Evolutionary conservation across 768 basidiomycete genomes (phyloP).

Genomic region (Tulasnella sp.): DNA sequence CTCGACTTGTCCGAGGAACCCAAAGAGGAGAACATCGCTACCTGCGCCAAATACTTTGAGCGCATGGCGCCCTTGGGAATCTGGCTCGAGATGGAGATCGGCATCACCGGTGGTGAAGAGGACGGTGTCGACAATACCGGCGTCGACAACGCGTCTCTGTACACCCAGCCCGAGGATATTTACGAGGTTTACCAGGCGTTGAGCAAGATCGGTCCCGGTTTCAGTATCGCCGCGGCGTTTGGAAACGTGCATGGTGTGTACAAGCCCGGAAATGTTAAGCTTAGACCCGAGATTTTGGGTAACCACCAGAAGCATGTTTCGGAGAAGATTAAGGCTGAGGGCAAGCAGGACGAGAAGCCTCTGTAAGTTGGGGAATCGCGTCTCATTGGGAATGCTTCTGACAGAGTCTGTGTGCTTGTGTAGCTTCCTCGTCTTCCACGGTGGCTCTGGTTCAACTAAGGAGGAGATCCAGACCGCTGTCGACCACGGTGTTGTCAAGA

Average conservation of each 20-base stretch:
- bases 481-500: constrained; percentile 89
- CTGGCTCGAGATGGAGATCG: constrained; percentile 99
- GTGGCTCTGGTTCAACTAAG: constrained; percentile 94
- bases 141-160: constrained; percentile 87
- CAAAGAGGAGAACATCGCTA: constrained; percentile 85
- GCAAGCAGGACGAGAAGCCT: constrained; percentile 59
- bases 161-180: constrained; percentile 97
- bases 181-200: constrained; percentile 86
- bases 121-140: constrained; percentile 97
- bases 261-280: constrained; percentile 94
- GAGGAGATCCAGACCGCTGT: constrained; percentile 94
- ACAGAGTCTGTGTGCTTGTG: not conserved
- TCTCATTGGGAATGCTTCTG: not conserved
- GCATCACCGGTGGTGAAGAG: constrained; percentile 99
- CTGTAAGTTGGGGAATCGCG: constrained; percentile 50
- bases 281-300: constrained; percentile 82
- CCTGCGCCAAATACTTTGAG: constrained; percentile 88
- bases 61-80: constrained; percentile 86
- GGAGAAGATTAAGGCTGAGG: constrained; percentile 44
- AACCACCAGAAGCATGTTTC: constrained; percentile 80
- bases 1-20: constrained; percentile 45
- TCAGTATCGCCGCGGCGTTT: constrained; percentile 96
- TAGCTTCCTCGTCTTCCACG: constrained; percentile 99
- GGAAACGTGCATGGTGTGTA: constrained; percentile 99
- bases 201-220: constrained; percentile 77